phyloP scores from a whole-genome alignment of 768 basidiomycete species.

The Tulasnella sp. region DNA sequence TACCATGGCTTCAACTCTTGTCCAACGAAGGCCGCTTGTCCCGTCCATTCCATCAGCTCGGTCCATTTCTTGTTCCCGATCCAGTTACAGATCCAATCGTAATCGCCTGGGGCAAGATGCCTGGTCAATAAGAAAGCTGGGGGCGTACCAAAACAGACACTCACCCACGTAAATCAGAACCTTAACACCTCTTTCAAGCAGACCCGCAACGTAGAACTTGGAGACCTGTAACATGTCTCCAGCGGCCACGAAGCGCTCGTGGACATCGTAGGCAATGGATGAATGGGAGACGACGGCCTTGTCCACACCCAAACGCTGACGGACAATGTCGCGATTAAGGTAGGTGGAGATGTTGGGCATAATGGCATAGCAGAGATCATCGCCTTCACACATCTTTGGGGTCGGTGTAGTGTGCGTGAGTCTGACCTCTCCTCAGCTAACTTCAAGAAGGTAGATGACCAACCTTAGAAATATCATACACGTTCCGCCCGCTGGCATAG shows the following conservation, averaged over 20 bases:
- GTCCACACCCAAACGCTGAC: slow-evolving; percentile 48
- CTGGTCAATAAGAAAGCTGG: neutral
- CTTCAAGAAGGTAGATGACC: no score
- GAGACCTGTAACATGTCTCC: slow-evolving; percentile 34
- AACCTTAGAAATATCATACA: slow-evolving; percentile 18
- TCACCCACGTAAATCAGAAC: slow-evolving; percentile 31
- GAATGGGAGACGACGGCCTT: slow-evolving; percentile 40
- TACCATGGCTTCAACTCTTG: slow-evolving; percentile 26
- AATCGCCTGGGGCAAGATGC: slow-evolving; percentile 18
- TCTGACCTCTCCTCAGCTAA: no score
- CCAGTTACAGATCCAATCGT: slow-evolving; percentile 22
- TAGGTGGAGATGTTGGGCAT: slow-evolving; percentile 40
- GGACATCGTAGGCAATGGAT: slow-evolving; percentile 43
- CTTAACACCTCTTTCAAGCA: slow-evolving; percentile 66
- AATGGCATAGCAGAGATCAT: slow-evolving; percentile 46
- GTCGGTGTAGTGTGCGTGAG: no score
- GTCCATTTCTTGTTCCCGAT: slow-evolving; percentile 29
- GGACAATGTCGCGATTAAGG: slow-evolving; percentile 48
- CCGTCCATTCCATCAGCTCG: slow-evolving; percentile 28
- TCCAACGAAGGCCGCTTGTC: slow-evolving; percentile 23
- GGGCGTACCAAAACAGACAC: neutral
- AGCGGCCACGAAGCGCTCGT: slow-evolving; percentile 39
- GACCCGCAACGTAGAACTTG: slow-evolving; percentile 43
- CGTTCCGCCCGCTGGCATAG: slow-evolving; percentile 31
- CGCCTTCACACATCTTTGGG: slow-evolving; percentile 45